These are phyloP conservation scores for Multifurca ochricompacta DNA, from an alignment of 768 basidiomycete genomes.

Conservation along the genomic window DNA sequence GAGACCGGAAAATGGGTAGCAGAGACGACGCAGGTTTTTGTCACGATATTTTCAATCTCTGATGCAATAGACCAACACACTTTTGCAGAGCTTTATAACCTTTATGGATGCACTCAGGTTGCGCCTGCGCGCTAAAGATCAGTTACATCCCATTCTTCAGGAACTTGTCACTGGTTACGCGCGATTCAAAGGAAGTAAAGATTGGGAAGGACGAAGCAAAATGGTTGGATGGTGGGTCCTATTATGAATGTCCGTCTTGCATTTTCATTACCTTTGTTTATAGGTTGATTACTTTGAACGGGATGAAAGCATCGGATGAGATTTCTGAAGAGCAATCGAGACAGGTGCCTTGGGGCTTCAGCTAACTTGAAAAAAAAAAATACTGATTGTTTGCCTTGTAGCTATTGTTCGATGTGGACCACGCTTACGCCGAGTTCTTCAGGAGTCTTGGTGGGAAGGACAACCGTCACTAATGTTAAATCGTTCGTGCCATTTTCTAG, in stretches of 20 bases:
- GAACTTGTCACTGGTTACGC: slow-evolving; percentile 95
- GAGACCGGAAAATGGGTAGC: slow-evolving; percentile 97
- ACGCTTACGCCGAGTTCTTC: slow-evolving; percentile 93
- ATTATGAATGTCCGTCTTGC: background rate
- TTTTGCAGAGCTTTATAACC: slow-evolving; percentile 82
- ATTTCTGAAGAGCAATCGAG: slow-evolving; percentile 92
- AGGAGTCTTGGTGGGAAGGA: slow-evolving; percentile 51
- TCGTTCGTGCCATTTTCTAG: background rate
- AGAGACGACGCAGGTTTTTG: slow-evolving; percentile 89
- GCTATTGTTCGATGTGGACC: slow-evolving; percentile 95
- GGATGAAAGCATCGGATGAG: slow-evolving; percentile 95
- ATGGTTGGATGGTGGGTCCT: slow-evolving; percentile 81
- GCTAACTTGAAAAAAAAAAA: background rate
- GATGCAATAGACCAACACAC: background rate
- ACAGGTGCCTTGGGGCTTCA: slow-evolving; percentile 49
- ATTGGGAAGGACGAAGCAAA: slow-evolving; percentile 92
- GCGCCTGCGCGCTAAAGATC: slow-evolving; percentile 91
- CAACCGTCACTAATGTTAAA: background rate
- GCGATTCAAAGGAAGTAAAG: slow-evolving; percentile 88
- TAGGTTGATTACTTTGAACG: slow-evolving; percentile 94
- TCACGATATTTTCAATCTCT: background rate
- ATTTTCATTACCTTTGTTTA: background rate
- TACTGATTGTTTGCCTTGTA: slow-evolving; percentile 26
- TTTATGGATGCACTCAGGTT: slow-evolving; percentile 97
- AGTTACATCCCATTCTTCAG: slow-evolving; percentile 88